phyloP scores from a whole-genome alignment of 2,329 filamentous ascomycete genomes.

The Colletotrichum ledebouriae region DNA sequence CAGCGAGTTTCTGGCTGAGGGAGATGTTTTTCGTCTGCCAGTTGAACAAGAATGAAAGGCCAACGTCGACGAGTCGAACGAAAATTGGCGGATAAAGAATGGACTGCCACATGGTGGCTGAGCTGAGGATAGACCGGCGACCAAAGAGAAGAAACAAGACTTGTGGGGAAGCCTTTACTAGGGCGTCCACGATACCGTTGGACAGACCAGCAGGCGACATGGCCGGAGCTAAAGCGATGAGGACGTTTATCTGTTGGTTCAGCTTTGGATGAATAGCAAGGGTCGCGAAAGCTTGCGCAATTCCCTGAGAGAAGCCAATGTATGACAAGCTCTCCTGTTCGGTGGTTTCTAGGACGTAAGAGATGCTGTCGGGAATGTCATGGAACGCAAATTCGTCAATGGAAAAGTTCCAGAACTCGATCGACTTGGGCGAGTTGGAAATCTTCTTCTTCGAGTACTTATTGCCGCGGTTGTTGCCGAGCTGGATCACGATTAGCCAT shows the following conservation, averaged over 20 bases:
- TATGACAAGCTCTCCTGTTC: conserved; percentile 89
- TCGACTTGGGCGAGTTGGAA: conserved; percentile 78
- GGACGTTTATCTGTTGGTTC: conserved; percentile 94
- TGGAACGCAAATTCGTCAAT: conserved; percentile 99
- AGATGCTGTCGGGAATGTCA: conserved; percentile 95
- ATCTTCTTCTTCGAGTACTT: conserved; percentile 98
- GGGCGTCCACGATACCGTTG: conserved; percentile 90
- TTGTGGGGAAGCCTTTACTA: conserved; percentile 93
- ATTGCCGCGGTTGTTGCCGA: conserved; percentile 98
- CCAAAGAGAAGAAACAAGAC: conserved; percentile 95
- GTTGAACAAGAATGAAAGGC: conserved; percentile 86
- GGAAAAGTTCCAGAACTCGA: conserved; percentile 95
- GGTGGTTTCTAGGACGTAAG: conserved; percentile 89
- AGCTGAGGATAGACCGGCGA: conserved; percentile 89
- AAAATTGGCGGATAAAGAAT: conserved; percentile 96
- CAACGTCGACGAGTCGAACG: conserved; percentile 86
- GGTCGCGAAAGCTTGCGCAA: conserved; percentile 94
- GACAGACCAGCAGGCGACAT: conserved; percentile 95
- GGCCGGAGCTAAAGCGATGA: conserved; percentile 94
- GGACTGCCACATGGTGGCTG: conserved; percentile 96
- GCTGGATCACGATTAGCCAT: conserved; percentile 59
- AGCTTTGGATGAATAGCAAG: conserved; percentile 92
- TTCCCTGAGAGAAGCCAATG: conserved; percentile 97
- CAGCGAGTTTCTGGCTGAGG: conserved; percentile 89
- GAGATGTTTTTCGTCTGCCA: conserved; percentile 91